Evolutionary conservation across 2,329 filamentous ascomycete species (phyloP).

Genomic region (Allantophomopsis cytisporea): DNA sequence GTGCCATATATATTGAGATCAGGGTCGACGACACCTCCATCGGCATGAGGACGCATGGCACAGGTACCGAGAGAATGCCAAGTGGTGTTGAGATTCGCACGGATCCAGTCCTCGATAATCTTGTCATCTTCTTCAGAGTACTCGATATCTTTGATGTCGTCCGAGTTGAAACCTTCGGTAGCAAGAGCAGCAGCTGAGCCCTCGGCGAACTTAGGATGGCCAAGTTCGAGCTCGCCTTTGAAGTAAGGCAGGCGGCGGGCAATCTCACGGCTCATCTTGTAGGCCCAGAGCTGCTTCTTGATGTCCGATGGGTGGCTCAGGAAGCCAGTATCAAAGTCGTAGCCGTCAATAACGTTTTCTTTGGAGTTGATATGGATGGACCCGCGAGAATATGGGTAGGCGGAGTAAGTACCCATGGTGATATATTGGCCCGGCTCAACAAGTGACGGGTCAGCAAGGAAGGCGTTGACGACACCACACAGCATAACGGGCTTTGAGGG

Average conservation of each 20-base stretch:
- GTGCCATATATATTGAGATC: conserved; percentile 25
- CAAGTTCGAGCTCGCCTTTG: conserved; percentile 26
- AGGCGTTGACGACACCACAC: conserved; percentile 32
- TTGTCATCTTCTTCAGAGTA: conserved; percentile 18
- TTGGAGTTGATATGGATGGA: conserved; percentile 41
- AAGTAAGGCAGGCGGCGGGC: conserved; percentile 38
- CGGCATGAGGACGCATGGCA: conserved; percentile 21
- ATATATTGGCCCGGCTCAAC: conserved; percentile 33
- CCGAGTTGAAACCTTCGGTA: conserved; percentile 8
- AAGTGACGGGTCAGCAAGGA: conserved; percentile 25
- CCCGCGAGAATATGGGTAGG: conserved; percentile 48
- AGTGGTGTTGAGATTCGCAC: conserved; percentile 23
- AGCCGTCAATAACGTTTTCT: conserved; percentile 23
- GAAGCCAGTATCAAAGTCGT: conserved; percentile 44
- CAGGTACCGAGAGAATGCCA: conserved; percentile 27
- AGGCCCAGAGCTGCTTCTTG: conserved; percentile 44
- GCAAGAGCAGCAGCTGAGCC: conserved; percentile 24
- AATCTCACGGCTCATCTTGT: conserved; percentile 52
- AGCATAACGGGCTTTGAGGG: conserved; percentile 28
- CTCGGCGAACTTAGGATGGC: conserved; percentile 29
- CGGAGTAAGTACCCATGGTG: conserved; percentile 35
- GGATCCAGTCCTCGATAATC: conserved; percentile 26
- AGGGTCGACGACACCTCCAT: conserved; percentile 24
- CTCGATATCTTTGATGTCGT: conserved; percentile 22
- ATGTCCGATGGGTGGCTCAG: conserved; percentile 41